Conservation (phyloP, 371 early-diverging fungal species). For the Dichotomocladium elegans region DNA sequence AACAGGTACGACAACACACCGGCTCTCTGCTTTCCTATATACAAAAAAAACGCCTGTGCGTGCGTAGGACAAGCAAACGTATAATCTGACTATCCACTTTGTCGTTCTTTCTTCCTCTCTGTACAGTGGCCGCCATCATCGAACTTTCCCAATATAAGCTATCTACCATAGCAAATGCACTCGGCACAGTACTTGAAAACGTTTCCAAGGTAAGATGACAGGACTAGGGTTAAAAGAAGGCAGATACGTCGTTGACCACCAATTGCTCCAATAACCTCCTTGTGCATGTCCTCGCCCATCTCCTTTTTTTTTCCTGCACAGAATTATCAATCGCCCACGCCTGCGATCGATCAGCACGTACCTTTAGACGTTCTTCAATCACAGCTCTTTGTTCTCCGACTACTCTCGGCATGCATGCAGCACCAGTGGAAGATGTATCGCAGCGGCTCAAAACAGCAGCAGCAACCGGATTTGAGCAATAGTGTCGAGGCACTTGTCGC, state of each 20-base stretch:
- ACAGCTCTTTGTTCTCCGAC: slow-evolving; percentile 69
- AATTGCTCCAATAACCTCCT: neutral
- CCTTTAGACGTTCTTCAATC: slow-evolving; percentile 69
- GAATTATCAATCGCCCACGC: slow-evolving; percentile 14
- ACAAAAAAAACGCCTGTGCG: too few relatives aligned
- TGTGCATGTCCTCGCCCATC: too few relatives aligned
- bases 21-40: too few relatives aligned
- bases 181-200: slow-evolving; percentile 58
- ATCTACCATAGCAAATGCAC: slow-evolving; percentile 49
- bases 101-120: neutral
- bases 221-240: neutral
- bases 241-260: too few relatives aligned
- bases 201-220: slow-evolving; percentile 54
- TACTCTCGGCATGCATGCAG: slow-evolving; percentile 73
- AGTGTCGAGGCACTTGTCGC: slow-evolving; percentile 13
- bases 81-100: neutral
- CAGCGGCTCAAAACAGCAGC: slow-evolving; percentile 22
- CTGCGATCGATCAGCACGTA: slow-evolving; percentile 43
- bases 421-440: slow-evolving; percentile 67
- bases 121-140: slow-evolving; percentile 54
- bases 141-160: slow-evolving; percentile 62
- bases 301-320: neutral
- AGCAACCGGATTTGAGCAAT: slow-evolving; percentile 5
- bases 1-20: slow-evolving; percentile 33
- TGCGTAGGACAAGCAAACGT: too few relatives aligned